Conservation (phyloP, 1,139 yeast genomes). For the Keqinozyma sinolaborantium region DNA sequence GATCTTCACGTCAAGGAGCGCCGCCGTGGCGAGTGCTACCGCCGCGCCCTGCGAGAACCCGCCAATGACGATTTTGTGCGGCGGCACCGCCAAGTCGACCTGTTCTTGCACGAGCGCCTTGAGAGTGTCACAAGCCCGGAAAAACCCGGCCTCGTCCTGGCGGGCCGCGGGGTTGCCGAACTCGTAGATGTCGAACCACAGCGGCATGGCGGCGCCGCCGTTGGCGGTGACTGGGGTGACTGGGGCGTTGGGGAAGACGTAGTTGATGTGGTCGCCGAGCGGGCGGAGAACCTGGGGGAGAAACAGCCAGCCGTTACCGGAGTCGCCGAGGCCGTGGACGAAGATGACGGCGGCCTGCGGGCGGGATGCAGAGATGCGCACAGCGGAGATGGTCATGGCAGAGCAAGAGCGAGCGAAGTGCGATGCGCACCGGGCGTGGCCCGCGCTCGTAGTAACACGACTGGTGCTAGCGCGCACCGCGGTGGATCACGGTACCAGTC, state of each 20-base stretch:
- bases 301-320: slow-evolving; percentile 88
- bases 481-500: too few relatives aligned
- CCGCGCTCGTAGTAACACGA: too few relatives aligned
- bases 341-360: slow-evolving; percentile 65
- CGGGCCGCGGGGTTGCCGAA: slow-evolving; percentile 46
- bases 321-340: slow-evolving; percentile 89
- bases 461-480: too few relatives aligned
- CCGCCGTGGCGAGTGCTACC: slow-evolving; percentile 55
- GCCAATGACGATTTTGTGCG: slow-evolving; percentile 76
- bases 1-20: slow-evolving; percentile 50
- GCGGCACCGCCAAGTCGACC: slow-evolving; percentile 56
- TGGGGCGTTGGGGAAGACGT: slow-evolving; percentile 90
- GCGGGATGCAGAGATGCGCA: slow-evolving; percentile 21
- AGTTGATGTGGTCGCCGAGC: slow-evolving; percentile 57
- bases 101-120: slow-evolving; percentile 60
- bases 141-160: slow-evolving; percentile 65
- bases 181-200: slow-evolving; percentile 80
- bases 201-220: slow-evolving; percentile 68
- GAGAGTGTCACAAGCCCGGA: slow-evolving; percentile 52
- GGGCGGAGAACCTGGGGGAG: slow-evolving; percentile 50
- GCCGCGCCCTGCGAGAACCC: slow-evolving; percentile 98
- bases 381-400: slow-evolving; percentile 14
- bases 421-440: neutral
- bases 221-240: slow-evolving; percentile 62
- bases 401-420: too few relatives aligned